Evolutionary conservation across 345 rosid species (phyloP), one percentile per base, ranked within the genome.

Genomic region (Atalantia buxifolia): DNA sequence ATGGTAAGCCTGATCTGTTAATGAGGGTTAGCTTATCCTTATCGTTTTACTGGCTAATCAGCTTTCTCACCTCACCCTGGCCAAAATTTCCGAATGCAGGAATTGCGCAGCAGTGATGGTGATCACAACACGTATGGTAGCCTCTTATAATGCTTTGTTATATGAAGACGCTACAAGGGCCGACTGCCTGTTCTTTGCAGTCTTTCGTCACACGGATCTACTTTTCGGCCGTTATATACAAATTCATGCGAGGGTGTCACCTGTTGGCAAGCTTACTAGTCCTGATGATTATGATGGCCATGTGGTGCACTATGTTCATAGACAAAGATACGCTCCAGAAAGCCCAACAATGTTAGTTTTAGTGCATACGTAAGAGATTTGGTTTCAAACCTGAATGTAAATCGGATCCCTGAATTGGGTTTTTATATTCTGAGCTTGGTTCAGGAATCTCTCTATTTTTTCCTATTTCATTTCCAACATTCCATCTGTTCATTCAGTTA

Each of bases 371-470:
- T 89, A 18, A 72, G 79, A 70, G 84, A 89, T 19, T 81, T 90
- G 68, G 88, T 80, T 7, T 36, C 79, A 0, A 83, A 80, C 27
- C 85, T 87, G 3, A 72, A 73, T 2, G 76, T 94, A 27, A 86
- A 78, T 42, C 74, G 97, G 28, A 62, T 90, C 6, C 93, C 93
- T 0, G 96, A 71, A 83, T 95, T 2, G 96, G 90, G 10, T 82
- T 95, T 66, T 78, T 92, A 50, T 92, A 91, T 83, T 86, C 94
- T 0, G 95, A 93, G 83, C 92, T 92, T 48, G 94, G n/a, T 90
- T 16, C 92, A 93, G 18, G 97, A 38, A 90, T 91, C 56, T 92
- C 97, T 65, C 98, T 92, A 85, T 93, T 53, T 87, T 92, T 69
- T 78, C 92, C 25, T 97, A 93, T 48, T 92, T 86, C 72, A 65